These are phyloP conservation scores for Psilocybe cyanescens DNA, from an alignment of 768 basidiomycete species.

Conservation along the genomic window DNA sequence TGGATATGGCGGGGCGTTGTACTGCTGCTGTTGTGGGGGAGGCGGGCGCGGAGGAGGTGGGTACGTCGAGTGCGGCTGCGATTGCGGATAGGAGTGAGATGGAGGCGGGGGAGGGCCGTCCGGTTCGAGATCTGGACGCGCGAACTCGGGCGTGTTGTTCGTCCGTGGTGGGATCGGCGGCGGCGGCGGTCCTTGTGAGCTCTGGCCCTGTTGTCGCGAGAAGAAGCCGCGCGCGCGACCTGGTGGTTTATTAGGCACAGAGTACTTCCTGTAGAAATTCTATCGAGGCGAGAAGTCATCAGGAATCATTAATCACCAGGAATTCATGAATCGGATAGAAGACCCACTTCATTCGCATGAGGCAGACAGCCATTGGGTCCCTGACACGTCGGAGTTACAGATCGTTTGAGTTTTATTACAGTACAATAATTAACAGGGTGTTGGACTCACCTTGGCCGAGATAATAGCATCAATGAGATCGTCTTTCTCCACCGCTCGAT, in stretches of 20 bases:
- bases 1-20: slow-evolving; percentile 15
- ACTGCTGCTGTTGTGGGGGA: slow-evolving; percentile 21
- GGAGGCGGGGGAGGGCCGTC: slow-evolving; percentile 34
- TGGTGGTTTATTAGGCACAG: slow-evolving; percentile 53
- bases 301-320: neutral
- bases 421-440: neutral
- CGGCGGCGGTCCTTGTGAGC: slow-evolving; percentile 24
- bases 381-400: slow-evolving; percentile 32
- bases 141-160: slow-evolving; percentile 40
- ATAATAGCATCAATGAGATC: slow-evolving; percentile 74
- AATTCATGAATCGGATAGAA: neutral
- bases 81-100: slow-evolving; percentile 29
- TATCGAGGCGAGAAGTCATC: slow-evolving; percentile 19
- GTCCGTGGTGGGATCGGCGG: slow-evolving; percentile 39
- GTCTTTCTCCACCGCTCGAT: slow-evolving; percentile 74
- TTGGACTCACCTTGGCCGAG: slow-evolving; percentile 50
- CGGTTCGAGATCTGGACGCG: slow-evolving; percentile 68
- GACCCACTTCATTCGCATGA: slow-evolving; percentile 57
- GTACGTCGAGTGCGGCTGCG: slow-evolving; percentile 33
- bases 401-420: neutral
- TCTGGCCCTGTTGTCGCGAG: slow-evolving; percentile 42
- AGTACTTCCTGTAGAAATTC: slow-evolving; percentile 65
- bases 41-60: slow-evolving; percentile 22
- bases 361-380: slow-evolving; percentile 65
- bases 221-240: slow-evolving; percentile 49